Conservation (phyloP, 441 rosid genomes). For the Biscutella laevigata region DNA sequence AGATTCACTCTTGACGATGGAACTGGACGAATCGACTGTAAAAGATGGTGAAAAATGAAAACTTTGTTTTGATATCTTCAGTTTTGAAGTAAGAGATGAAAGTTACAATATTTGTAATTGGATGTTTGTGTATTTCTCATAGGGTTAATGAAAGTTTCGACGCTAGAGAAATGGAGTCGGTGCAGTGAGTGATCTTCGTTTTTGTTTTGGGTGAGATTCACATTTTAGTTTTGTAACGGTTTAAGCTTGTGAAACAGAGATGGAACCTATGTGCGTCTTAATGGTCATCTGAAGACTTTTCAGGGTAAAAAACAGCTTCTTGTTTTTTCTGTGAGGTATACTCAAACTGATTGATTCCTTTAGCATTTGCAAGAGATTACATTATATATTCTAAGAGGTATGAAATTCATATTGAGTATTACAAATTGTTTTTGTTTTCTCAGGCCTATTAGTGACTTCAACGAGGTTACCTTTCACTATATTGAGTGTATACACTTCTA, state of each 20-base stretch:
- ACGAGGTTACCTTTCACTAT: conserved; percentile 81
- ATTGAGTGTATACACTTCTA: conserved; percentile 70
- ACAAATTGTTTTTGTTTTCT: conserved; percentile 12
- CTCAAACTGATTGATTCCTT: neutral
- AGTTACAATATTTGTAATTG: no score
- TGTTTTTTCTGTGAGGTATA: conserved; percentile 78
- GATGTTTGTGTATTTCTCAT: neutral
- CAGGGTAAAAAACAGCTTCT: conserved; percentile 56
- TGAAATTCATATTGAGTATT: neutral
- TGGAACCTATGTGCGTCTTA: conserved; percentile 62
- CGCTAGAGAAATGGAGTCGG: conserved; percentile 55
- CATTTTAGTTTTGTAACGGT: conserved; percentile 2
- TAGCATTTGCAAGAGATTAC: neutral
- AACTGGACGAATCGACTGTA: conserved; percentile 66
- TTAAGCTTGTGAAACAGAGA: conserved; percentile 42
- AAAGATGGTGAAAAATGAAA: conserved; percentile 56
- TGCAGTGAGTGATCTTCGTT: conserved; percentile 39
- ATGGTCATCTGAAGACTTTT: conserved; percentile 66
- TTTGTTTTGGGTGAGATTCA: neutral
- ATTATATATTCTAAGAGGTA: no score
- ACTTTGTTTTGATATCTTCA: neutral
- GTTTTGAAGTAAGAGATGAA: neutral
- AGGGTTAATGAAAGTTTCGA: conserved; percentile 74
- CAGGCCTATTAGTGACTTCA: conserved; percentile 70
- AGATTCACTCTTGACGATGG: conserved; percentile 74